These are phyloP conservation scores for Cladobotryum mycophilum DNA, from an alignment of 2,329 filamentous ascomycete genomes.

Conservation along the genomic window DNA sequence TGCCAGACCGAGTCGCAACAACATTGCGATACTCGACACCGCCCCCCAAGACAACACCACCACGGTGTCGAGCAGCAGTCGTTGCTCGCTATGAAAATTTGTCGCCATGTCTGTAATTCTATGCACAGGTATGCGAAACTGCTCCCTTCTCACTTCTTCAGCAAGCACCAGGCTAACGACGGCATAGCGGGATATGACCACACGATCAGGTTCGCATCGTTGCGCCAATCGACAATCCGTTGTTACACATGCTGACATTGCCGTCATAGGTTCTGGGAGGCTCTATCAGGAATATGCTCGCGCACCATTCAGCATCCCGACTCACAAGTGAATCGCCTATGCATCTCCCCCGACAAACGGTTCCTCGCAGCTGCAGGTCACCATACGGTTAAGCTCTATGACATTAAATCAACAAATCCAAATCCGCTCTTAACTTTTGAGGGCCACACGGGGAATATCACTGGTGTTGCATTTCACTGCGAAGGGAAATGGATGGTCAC, in stretches of 20 bases:
- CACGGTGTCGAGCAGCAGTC: not conserved
- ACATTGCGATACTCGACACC: not conserved
- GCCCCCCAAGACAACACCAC: not conserved
- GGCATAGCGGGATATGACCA: constrained; percentile 54
- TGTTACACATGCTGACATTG: constrained; percentile 11
- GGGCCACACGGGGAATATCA: constrained; percentile 92
- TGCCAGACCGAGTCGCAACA: not conserved
- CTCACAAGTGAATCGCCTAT: constrained; percentile 96
- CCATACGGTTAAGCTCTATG: constrained; percentile 92
- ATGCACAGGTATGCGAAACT: constrained; percentile 45
- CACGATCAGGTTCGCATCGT: constrained; percentile 46
- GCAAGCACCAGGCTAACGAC: constrained; percentile 1
- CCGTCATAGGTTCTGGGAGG: constrained; percentile 82
- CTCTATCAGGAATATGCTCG: constrained; percentile 93
- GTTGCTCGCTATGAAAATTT: not conserved
- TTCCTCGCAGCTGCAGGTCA: constrained; percentile 78
- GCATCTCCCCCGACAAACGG: constrained; percentile 96
- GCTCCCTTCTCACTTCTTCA: not conserved
- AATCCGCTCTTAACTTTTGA: constrained; percentile 91
- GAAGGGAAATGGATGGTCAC: constrained; percentile 99
- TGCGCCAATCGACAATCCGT: not conserved
- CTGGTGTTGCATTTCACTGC: constrained; percentile 94
- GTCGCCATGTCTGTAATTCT: constrained; percentile 54
- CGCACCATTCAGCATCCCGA: constrained; percentile 97
- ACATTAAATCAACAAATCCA: constrained; percentile 97